phyloP scores from a whole-genome alignment of 306 rosid genomes.

The Quercus robur region DNA sequence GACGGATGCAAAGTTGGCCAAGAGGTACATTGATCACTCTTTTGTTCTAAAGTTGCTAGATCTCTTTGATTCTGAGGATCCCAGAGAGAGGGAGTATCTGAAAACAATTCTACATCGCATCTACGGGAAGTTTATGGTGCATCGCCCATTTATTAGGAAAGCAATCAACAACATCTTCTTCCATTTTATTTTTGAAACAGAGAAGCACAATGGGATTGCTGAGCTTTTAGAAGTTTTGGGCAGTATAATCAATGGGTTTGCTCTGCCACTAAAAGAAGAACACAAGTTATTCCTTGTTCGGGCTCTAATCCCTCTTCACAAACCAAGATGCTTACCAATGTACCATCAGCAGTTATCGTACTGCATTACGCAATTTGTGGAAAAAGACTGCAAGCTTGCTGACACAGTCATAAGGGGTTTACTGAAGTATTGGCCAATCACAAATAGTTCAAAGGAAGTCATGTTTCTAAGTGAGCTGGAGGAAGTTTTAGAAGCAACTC shows the following conservation, averaged over 20 bases:
- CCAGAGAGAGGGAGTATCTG: constrained; percentile 63
- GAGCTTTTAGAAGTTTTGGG: constrained; percentile 72
- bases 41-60: constrained; percentile 65
- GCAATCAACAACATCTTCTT: constrained; percentile 58
- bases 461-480: constrained; percentile 63
- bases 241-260: constrained; percentile 63
- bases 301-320: constrained; percentile 66
- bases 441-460: constrained; percentile 67
- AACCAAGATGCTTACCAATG: constrained; percentile 60
- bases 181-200: constrained; percentile 56
- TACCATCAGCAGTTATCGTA: constrained; percentile 69
- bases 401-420: constrained; percentile 54
- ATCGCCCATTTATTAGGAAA: constrained; percentile 68
- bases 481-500: constrained; percentile 58
- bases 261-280: constrained; percentile 63
- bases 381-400: constrained; percentile 58
- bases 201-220: constrained; percentile 60
- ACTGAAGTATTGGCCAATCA: constrained; percentile 59
- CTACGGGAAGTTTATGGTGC: constrained; percentile 63
- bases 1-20: constrained; percentile 60
- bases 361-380: constrained; percentile 59
- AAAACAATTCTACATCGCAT: constrained; percentile 62
- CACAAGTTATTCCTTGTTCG: constrained; percentile 60
- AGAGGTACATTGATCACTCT: constrained; percentile 62
- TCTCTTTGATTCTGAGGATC: constrained; percentile 64